Evolutionary conservation across 345 rosid genomes (phyloP).

Genomic region (Angophora floribunda): DNA sequence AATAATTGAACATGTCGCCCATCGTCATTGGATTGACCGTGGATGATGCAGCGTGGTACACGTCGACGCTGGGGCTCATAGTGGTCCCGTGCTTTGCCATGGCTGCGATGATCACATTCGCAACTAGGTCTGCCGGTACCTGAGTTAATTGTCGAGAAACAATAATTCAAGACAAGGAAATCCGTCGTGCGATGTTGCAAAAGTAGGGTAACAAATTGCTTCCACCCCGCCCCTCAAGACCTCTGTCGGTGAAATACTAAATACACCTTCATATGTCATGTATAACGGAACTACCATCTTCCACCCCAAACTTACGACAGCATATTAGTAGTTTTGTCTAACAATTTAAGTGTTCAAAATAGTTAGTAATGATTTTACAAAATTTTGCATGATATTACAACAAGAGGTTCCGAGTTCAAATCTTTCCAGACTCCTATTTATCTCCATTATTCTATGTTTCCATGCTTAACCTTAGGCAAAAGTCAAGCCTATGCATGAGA

Average conservation of each 20-base stretch:
- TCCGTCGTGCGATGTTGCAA: fast-evolving
- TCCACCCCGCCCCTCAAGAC: no score
- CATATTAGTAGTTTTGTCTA: neutral
- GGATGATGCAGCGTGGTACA: constrained; percentile 16
- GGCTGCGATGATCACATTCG: constrained; percentile 10
- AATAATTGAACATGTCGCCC: neutral
- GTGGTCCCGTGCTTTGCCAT: constrained; percentile 17
- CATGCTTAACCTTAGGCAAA: no score
- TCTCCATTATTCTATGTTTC: no score
- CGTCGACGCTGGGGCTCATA: neutral
- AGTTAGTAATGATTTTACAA: no score
- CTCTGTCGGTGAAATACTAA: no score
- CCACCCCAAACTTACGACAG: neutral
- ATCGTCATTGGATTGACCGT: constrained; percentile 1
- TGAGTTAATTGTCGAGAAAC: neutral
- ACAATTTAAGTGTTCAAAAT: no score
- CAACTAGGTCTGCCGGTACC: constrained; percentile 24
- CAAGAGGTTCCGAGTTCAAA: no score
- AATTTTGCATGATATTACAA: no score
- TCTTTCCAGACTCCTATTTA: no score
- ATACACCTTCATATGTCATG: no score
- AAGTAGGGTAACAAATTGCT: neutral
- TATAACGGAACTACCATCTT: no score
- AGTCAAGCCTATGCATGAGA: no score
- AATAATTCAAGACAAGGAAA: neutral